Evolutionary conservation across 2,329 filamentous ascomycete genomes (phyloP).

Genomic region (Alternaria postmessia): DNA sequence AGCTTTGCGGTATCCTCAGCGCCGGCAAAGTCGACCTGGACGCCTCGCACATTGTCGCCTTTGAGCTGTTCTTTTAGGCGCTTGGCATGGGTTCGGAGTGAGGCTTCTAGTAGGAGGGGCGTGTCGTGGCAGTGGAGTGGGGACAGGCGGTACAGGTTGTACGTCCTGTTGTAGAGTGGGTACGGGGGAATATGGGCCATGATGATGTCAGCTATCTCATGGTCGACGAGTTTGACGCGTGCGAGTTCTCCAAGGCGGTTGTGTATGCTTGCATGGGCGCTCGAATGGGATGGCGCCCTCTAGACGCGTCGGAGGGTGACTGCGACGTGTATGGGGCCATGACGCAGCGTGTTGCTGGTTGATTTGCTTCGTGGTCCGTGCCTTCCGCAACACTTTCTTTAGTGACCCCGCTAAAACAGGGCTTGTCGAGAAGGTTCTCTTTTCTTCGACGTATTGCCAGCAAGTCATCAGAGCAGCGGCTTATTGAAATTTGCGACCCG

Average conservation of each 20-base stretch:
- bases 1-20: conserved; percentile 54
- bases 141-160: conserved; percentile 62
- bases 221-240: not conserved
- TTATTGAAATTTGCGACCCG: conserved; percentile 17
- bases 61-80: conserved; percentile 60
- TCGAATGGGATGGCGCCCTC: not conserved
- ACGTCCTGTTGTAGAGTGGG: conserved; percentile 62
- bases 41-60: conserved; percentile 58
- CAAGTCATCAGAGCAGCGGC: conserved; percentile 13
- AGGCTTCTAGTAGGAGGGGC: conserved; percentile 46
- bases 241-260: not conserved
- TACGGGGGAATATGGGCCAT: conserved; percentile 51
- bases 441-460: conserved; percentile 12
- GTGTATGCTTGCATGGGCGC: not conserved
- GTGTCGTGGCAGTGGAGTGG: conserved; percentile 60
- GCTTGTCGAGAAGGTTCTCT: conserved; percentile 30
- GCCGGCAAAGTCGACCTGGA: conserved; percentile 52
- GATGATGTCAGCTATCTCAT: conserved; percentile 10
- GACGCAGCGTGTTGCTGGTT: conserved; percentile 20
- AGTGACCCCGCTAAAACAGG: conserved; percentile 24
- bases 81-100: conserved; percentile 57
- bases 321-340: conserved; percentile 9
- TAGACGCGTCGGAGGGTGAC: conserved; percentile 12
- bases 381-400: conserved; percentile 8
- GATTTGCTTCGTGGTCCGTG: conserved; percentile 4